These are phyloP conservation scores for Mycena sanguinolenta DNA, from an alignment of 768 basidiomycete species.

Conservation along the genomic window DNA sequence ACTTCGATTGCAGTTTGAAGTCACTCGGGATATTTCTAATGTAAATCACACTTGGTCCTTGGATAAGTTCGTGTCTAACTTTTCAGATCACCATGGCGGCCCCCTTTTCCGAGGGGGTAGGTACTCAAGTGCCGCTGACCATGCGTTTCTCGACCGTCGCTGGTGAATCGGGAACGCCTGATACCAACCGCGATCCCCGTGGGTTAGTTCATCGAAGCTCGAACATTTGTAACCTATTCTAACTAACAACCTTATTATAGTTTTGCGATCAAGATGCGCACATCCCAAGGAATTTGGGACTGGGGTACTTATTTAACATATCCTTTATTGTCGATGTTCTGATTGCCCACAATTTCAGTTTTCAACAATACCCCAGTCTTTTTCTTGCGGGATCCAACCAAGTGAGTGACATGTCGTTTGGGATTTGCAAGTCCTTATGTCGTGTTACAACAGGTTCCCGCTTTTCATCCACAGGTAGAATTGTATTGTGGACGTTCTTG, in stretches of 20 bases:
- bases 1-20: slow-evolving; percentile 27
- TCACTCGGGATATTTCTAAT: slow-evolving; percentile 34
- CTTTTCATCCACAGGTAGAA: slow-evolving; percentile 34
- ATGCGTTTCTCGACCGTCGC: slow-evolving; percentile 36
- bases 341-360: slow-evolving; percentile 1
- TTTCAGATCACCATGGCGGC: slow-evolving; percentile 34
- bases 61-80: not conserved
- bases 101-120: slow-evolving; percentile 37
- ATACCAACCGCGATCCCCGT: slow-evolving; percentile 37
- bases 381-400: slow-evolving; percentile 34
- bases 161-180: slow-evolving; percentile 30
- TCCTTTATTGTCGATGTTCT: not conserved
- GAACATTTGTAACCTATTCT: no score
- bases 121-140: slow-evolving; percentile 30
- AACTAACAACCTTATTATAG: no score
- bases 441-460: slow-evolving; percentile 17
- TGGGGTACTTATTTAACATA: slow-evolving; percentile 23
- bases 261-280: slow-evolving; percentile 36
- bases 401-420: slow-evolving; percentile 10
- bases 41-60: not conserved
- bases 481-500: no score
- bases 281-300: slow-evolving; percentile 35
- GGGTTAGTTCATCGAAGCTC: slow-evolving; percentile 21
- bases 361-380: slow-evolving; percentile 37
- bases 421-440: not conserved